Evolutionary conservation across 345 rosid genomes (phyloP), one percentile per base, ranked within the genome.

Genomic region (Viola odorata): DNA sequence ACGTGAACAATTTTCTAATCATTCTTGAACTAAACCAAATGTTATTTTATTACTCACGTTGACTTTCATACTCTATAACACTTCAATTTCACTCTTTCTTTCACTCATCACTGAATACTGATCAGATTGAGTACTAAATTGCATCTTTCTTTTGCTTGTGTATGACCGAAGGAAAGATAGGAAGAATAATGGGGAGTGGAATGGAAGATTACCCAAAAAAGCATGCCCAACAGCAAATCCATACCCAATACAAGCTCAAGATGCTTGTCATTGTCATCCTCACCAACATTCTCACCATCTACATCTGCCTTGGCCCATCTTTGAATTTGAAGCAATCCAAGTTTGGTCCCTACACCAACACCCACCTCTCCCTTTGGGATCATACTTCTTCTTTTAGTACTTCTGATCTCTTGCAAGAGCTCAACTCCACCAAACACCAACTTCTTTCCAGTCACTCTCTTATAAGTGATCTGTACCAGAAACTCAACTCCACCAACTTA

Each of bases 281-380:
- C 5, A 74, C 83, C 41, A 80, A 76, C 73, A 73, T 80, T 65
- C 71, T 80, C 62, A 77, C 85, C 0, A 44, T 75, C 66, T 78
- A 65, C 63, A 37, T 78, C 52, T 59, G 78, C 57, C 37, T 75
- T 2, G 52, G 57, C 53, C 75, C 81, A 55, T 45, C 57, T 40
- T n/a, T n/a, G n/a, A n/a, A n/a, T n/a, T n/a, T n/a, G n/a, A n/a
- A n/a, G n/a, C n/a, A n/a, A n/a, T n/a, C n/a, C n/a, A 41, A 41
- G 5, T 9, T 41, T 9, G 9, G 45, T 9, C 45, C 45, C 45
- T 5, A 41, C 6, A 5, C 9, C 5, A 41, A 41, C 8, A 23
- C 36, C 16, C 37, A 64, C 37, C 32, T 50, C 41, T 55, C 57
- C 49, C 37, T 49, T 7, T 67, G 59, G 51, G 37, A 71, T 32